Conservation (phyloP, 208 protist species). For the Vickermania spadyakhi region DNA sequence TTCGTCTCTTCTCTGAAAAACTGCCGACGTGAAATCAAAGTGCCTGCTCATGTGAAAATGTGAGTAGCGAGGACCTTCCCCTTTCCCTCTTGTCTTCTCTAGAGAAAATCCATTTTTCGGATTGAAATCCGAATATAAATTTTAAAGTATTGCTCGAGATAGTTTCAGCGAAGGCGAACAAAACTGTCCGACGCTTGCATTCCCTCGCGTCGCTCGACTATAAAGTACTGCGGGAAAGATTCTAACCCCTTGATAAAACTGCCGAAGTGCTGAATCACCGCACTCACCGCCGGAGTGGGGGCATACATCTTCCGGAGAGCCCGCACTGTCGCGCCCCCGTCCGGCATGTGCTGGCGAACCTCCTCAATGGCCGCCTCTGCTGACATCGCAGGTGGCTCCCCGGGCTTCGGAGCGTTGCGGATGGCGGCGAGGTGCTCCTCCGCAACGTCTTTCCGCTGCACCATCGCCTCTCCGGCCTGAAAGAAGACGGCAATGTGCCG, state of each 20-base stretch:
- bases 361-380: slow-evolving; percentile 67
- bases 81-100: no score
- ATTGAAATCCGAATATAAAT: no score
- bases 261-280: slow-evolving; percentile 52
- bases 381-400: slow-evolving; percentile 17
- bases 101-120: no score
- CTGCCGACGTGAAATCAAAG: no score
- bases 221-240: slow-evolving; percentile 74
- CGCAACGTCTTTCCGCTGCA: slow-evolving; percentile 28
- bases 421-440: slow-evolving; percentile 1
- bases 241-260: slow-evolving; percentile 23
- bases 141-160: no score
- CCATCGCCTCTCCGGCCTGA: slow-evolving; percentile 29
- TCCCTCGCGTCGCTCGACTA: slow-evolving; percentile 8
- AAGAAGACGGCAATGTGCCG: slow-evolving; percentile 12
- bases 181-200: not conserved
- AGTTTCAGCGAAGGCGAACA: not conserved
- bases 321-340: slow-evolving; percentile 41
- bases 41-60: no score
- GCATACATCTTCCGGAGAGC: slow-evolving; percentile 40
- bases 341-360: slow-evolving; percentile 43
- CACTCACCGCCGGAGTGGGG: slow-evolving; percentile 13
- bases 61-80: no score
- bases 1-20: no score
- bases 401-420: slow-evolving; percentile 3